Evolutionary conservation across 176 grass and related monocot species (phyloP), one percentile per base, ranked within the genome.

Genomic region (Saccharum officinarum): DNA sequence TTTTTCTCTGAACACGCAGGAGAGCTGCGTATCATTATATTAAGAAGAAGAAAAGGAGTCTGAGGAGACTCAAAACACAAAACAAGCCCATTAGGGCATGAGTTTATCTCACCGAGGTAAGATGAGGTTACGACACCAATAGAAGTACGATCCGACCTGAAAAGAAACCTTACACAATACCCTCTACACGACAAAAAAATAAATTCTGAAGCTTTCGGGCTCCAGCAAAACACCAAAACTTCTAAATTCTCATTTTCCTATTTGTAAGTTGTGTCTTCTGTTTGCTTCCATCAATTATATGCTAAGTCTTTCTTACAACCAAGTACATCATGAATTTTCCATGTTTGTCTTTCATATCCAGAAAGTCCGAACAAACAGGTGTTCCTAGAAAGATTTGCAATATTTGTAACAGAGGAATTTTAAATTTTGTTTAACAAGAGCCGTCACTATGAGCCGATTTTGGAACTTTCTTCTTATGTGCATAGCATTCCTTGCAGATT

Each of bases 401-500:
- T 26, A 45, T 72, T 45, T 72, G 2, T 42, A 45, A 33, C 42
- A 71, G 8, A 31, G 8, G 3, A 60, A 49, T 46, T 63, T 46
- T 5, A 25, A 42, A 44, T 60, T 76, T 60, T 59, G 6, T 37
- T 10, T 59, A 31, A 67, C 44, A 70, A 46, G 7, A 79, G n/a
- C 8, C 59, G 8, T 23, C 31, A 16, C 9, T 8, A 34, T 79
- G 25, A 4, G 25, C 42, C 38, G 10, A 49, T 71, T 61, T n/a
- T 79, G 25, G 28, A 47, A 63, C 28, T 47, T 71, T 40, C 5
- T 64, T 75, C 34, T 16, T 69, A 6, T 86, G 66, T 62, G 4
- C 25, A 55, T 70, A 31, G 67, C 36, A 55, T 45, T 77, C 68
- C 84, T 90, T 85, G 15, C 72, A 98, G 95, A 94, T 98, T 79